Evolutionary conservation across 176 grass and related monocot species (phyloP), one percentile per base, ranked within the genome.

Genomic region (Alopecurus myosuroides): DNA sequence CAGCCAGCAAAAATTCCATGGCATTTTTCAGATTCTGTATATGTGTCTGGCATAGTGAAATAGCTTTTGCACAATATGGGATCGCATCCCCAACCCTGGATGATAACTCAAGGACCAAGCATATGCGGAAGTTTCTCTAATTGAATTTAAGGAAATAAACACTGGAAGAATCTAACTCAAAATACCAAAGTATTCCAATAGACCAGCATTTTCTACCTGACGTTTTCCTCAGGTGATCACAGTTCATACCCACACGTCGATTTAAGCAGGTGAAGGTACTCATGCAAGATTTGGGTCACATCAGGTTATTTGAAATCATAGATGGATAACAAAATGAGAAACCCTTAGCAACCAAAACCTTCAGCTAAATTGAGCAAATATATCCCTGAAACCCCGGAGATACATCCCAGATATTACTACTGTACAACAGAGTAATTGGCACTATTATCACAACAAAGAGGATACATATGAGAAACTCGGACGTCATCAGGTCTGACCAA

Each of bases 381-480:
- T 56, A 56, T 56, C 22, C 53, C 53, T 56, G 7, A 25, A 56
- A 56, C 53, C 53, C 53, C 20, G n/a, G 20, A 23, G 20, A 23
- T 56, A 56, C 22, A 23, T 2, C 22, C 22, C 7, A 23, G 22
- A 55, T n/a, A n/a, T n/a, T n/a, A n/a, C n/a, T n/a, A n/a, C n/a
- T n/a, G n/a, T 26, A 67, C 10, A 36, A 49, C 58, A 69, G 55
- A 68, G 53, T 8, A 44, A 84, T 22, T 46, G 26, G 76, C 11
- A 81, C 5, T 70, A 25, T 29, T 9, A 36, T 23, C 61, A 36
- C 51, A 22, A 81, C 23, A 83, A 39, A 33, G 37, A 88, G 91
- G 93, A 98, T 98, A 98, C 95, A 98, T 64, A 80, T 93, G 87
- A 4, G 92, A 80, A 64, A 88, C 46, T 45, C 87, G 95, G 11